phyloP scores from a whole-genome alignment of 192 early-diverging fungal species.

The Backusella circina region DNA sequence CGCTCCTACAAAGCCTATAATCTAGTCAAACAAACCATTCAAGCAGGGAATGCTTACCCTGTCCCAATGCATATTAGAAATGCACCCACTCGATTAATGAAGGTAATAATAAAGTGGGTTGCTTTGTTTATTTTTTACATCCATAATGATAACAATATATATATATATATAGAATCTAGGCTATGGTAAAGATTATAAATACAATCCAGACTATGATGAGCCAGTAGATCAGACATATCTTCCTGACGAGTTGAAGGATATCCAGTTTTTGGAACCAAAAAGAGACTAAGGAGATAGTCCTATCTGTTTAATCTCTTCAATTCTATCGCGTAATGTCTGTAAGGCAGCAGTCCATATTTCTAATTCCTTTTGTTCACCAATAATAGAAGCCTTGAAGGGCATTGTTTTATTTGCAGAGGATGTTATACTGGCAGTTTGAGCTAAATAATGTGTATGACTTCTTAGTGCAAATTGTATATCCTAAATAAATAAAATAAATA shows the following conservation, averaged over 20 bases:
- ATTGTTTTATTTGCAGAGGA: conserved; percentile 22
- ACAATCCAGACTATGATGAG: conserved; percentile 74
- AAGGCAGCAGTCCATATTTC: conserved; percentile 23
- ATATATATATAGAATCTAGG: conserved; percentile 56
- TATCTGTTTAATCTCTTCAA: conserved; percentile 9
- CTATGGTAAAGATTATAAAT: conserved; percentile 79
- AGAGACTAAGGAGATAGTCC: background rate
- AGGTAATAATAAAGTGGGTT: conserved; percentile 29
- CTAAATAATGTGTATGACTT: conserved; percentile 20
- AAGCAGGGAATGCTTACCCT: conserved; percentile 62
- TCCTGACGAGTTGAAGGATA: conserved; percentile 57
- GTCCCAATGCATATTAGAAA: conserved; percentile 85
- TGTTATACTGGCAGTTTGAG: conserved; percentile 14
- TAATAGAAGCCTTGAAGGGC: conserved; percentile 16
- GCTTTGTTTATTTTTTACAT: background rate
- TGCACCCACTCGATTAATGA: conserved; percentile 78
- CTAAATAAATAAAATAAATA: background rate
- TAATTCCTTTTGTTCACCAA: conserved; percentile 18
- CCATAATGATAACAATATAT: background rate
- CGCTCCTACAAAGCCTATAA: conserved; percentile 77
- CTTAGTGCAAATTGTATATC: conserved; percentile 26
- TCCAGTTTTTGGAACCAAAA: conserved; percentile 52
- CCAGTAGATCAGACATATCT: conserved; percentile 79
- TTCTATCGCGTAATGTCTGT: conserved; percentile 1
- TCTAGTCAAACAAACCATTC: conserved; percentile 57